phyloP scores from a whole-genome alignment of 495 filamentous ascomycete genomes.

The Lophium mytilinum region DNA sequence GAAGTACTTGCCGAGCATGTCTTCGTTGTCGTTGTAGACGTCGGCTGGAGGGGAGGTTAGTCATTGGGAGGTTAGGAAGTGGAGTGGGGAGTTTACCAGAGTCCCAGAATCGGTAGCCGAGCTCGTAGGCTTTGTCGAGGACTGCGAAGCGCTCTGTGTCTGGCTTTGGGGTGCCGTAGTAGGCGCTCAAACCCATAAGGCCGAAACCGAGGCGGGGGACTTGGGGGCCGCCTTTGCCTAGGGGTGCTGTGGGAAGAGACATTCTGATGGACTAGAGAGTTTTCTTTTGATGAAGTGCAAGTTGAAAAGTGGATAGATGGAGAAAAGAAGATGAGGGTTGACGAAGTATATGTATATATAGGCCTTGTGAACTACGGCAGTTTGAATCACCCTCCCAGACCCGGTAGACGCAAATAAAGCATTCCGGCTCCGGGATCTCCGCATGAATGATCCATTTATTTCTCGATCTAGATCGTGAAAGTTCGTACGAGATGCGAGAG shows the following conservation, averaged over 20 bases:
- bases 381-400: too few relatives aligned
- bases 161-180: conserved; percentile 36
- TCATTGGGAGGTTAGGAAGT: neutral
- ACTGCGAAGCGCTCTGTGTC: conserved; percentile 44
- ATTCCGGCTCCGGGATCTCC: too few relatives aligned
- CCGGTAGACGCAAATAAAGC: too few relatives aligned
- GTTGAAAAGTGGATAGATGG: neutral
- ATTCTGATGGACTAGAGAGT: neutral
- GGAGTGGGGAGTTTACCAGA: conserved; percentile 13
- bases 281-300: neutral
- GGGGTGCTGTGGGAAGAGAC: conserved; percentile 13
- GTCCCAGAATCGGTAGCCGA: conserved; percentile 55
- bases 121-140: conserved; percentile 45
- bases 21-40: conserved; percentile 45
- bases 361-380: too few relatives aligned
- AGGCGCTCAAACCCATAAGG: conserved; percentile 42
- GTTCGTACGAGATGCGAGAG: too few relatives aligned
- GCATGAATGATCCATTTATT: too few relatives aligned
- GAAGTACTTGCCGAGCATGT: conserved; percentile 51
- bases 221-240: conserved; percentile 23
- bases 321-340: neutral
- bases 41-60: conserved; percentile 34
- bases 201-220: conserved; percentile 49
- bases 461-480: too few relatives aligned
- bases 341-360: neutral